Evolutionary conservation across 345 rosid species (phyloP).

Genomic region (Eucalyptus polyanthemos): DNA sequence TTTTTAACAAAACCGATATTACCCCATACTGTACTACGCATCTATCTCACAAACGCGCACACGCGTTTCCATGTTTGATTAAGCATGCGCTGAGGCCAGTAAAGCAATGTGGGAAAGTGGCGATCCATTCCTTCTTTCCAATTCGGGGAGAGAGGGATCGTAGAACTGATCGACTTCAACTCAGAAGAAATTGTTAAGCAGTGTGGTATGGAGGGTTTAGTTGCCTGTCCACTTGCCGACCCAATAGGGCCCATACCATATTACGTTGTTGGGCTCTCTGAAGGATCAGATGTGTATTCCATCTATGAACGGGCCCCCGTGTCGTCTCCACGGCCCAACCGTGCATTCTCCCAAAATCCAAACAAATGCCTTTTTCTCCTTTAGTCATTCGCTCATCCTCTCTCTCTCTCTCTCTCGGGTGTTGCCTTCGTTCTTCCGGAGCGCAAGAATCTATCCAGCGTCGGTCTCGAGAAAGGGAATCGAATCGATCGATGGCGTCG

Average conservation of each 20-base stretch:
- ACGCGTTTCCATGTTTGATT: too few relatives aligned
- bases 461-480: background rate
- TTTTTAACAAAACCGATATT: background rate
- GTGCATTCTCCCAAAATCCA: background rate
- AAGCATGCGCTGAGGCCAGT: background rate
- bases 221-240: too few relatives aligned
- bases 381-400: background rate
- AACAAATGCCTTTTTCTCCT: background rate
- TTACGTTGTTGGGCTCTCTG: background rate
- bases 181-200: too few relatives aligned
- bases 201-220: fast-evolving
- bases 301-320: background rate
- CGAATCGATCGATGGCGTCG: constrained; percentile 36
- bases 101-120: background rate
- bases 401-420: background rate
- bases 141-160: background rate
- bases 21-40: background rate
- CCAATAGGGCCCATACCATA: too few relatives aligned
- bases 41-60: fast-evolving
- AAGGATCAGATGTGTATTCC: background rate
- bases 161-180: background rate
- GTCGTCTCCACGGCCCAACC: background rate
- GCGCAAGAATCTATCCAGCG: background rate
- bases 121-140: background rate
- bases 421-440: background rate